Base-by-base conservation (phyloP, 2,329 filamentous ascomycete genomes). In the Fusarium chaquense region DNA sequence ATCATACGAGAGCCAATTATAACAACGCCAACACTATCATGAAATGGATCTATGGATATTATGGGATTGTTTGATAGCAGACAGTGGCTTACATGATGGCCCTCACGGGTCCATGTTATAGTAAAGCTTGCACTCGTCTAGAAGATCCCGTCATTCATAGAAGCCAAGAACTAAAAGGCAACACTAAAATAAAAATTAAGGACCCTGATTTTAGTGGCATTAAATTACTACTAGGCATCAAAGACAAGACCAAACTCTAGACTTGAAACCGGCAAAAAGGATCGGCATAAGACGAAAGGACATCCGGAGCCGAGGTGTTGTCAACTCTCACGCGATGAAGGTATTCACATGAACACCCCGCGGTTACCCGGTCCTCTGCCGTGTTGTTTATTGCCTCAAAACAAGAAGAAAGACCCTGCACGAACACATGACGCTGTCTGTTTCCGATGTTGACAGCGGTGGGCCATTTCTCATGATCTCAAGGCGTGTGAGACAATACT, bases 281-380 rank as follows among this genome's bases (percentile, higher is more conserved):
- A 46, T 49, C 49, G 49, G 30, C 59, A 65, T 40, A 47, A 52
- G 47, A 33, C 51, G 43, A 20, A 62, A 44, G 40, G 50, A 44
- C 28, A 62, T 45, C 36, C 32, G 43, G 54, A 70, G 40, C 63
- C 58, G 58, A 70, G 58, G 53, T 41, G 65, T 33, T 13, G 61
- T 28, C 51, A 43, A 12, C 9, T 41, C 56, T 67, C 70, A 73
- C 62, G 65, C 53, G 70, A 62, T 74, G 71, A 74, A 49, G 71
- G 45, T 40, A 73, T 73, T 73, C 71, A 73, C 61, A 72, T 72
- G 71, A 55, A 47, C 54, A 38, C 41, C 12, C 22, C 26, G 16
- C 33, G 49, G 54, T 51, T 20, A 36, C 22, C 43, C 16, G 20
- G 28, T 40, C 40, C 26, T 53, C 26, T 41, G 46, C 45, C 30